Evolutionary conservation across 2,329 filamentous ascomycete genomes (phyloP).

Genomic region (Penicillium oxalicum): DNA sequence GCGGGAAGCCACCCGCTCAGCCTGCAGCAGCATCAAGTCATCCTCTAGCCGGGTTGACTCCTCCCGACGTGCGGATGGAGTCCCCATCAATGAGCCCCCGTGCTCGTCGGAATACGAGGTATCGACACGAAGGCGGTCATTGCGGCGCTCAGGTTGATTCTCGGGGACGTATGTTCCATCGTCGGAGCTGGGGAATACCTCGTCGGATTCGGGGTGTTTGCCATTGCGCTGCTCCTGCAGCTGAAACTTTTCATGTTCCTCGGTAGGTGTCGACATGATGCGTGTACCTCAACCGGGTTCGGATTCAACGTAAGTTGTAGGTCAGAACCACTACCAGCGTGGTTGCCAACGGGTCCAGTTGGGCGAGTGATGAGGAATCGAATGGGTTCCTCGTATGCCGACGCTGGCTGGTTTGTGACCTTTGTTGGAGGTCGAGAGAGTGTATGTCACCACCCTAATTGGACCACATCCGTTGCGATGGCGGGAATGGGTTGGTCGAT

Average conservation of each 20-base stretch:
- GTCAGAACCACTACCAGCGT: not conserved
- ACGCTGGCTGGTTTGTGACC: too few relatives aligned
- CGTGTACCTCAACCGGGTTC: constrained; percentile 21
- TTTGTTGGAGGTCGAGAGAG: too few relatives aligned
- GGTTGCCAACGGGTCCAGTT: too few relatives aligned
- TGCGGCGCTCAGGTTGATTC: constrained; percentile 6
- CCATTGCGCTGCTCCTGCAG: constrained; percentile 22
- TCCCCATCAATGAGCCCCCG: constrained; percentile 25
- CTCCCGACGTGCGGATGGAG: constrained; percentile 54
- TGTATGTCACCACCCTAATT: too few relatives aligned
- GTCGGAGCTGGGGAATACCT: constrained; percentile 25
- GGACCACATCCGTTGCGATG: too few relatives aligned
- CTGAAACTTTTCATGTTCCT: constrained; percentile 25
- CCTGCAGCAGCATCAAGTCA: constrained; percentile 59
- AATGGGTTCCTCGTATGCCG: too few relatives aligned
- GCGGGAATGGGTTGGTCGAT: too few relatives aligned
- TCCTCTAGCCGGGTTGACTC: constrained; percentile 58
- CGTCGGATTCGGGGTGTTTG: constrained; percentile 18
- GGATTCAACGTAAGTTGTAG: constrained; percentile 6
- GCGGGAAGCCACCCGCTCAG: constrained; percentile 55
- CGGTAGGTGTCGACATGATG: constrained; percentile 33
- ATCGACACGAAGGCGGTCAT: constrained; percentile 23
- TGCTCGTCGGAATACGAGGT: constrained; percentile 15
- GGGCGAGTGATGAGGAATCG: too few relatives aligned
- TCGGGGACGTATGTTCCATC: constrained; percentile 30